A percentile compares a stretch with the other conserved stretches of the same genome.
These are phyloP conservation scores for Plasmodium relictum DNA, from an alignment of 169 alveolate species.

Conservation along the genomic window DNA sequence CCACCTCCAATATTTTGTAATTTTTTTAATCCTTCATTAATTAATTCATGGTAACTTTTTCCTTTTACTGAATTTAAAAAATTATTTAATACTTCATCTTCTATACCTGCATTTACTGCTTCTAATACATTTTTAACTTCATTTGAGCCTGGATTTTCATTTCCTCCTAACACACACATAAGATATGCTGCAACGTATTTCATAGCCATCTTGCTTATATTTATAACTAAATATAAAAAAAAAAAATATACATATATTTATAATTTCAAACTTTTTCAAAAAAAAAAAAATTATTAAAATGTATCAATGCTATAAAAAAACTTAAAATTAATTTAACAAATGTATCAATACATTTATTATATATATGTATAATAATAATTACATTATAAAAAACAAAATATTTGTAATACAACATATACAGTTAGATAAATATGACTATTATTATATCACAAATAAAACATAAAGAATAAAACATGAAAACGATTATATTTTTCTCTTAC, in stretches of 20 bases:
- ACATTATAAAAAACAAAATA: too few relatives aligned
- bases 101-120: constrained; percentile 86
- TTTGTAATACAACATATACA: too few relatives aligned
- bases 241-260: not conserved
- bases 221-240: not conserved
- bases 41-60: constrained; percentile 84
- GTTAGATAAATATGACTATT: too few relatives aligned
- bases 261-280: too few relatives aligned
- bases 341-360: too few relatives aligned
- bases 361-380: too few relatives aligned
- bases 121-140: constrained; percentile 83
- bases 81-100: constrained; percentile 81
- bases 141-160: constrained; percentile 82
- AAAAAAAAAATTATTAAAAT: too few relatives aligned
- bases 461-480: too few relatives aligned
- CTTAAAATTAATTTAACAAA: too few relatives aligned
- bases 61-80: constrained; percentile 81
- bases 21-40: constrained; percentile 82
- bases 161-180: constrained; percentile 85
- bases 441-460: too few relatives aligned
- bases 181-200: constrained; percentile 87
- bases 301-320: too few relatives aligned
- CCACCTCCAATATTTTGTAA: constrained; percentile 85
- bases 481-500: too few relatives aligned
- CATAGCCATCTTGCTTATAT: constrained; percentile 79